Evolutionary conservation across 1,284 basidiomycete genomes (phyloP).

Genomic region (Apiotrichum gracile): DNA sequence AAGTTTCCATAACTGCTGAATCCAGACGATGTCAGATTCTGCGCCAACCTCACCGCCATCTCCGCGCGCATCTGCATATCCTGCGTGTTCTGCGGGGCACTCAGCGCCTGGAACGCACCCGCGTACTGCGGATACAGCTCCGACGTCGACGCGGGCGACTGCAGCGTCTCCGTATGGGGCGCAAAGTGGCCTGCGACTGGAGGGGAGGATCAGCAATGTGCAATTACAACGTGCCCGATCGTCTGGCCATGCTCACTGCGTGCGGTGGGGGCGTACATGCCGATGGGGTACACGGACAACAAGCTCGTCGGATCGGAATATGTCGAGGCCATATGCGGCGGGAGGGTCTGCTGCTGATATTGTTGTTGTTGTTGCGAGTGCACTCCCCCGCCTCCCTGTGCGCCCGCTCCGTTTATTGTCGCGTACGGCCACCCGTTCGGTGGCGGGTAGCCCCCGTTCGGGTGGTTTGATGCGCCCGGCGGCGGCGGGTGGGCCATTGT

Average conservation of each 20-base stretch:
- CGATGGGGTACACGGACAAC: constrained; percentile 42
- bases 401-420: background rate
- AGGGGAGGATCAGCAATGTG: background rate
- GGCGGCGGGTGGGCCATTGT: background rate
- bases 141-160: constrained; percentile 19
- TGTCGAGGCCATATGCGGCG: background rate
- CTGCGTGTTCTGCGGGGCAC: constrained; percentile 23
- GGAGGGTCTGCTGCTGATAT: background rate
- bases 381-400: no score
- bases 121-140: constrained; percentile 35
- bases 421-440: background rate
- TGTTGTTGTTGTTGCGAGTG: background rate
- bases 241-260: constrained; percentile 30
- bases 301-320: constrained; percentile 35
- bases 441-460: background rate
- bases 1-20: constrained; percentile 8
- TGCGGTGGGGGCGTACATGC: constrained; percentile 42
- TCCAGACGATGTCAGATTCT: background rate
- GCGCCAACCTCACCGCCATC: background rate
- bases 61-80: constrained; percentile 24
- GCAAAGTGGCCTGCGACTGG: constrained; percentile 45
- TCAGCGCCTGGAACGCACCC: constrained; percentile 24
- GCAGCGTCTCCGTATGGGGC: constrained; percentile 37
- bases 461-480: background rate
- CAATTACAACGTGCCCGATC: background rate